Evolutionary conservation across 2,329 filamentous ascomycete species (phyloP).

Genomic region (Diaporthe aspalathi): DNA sequence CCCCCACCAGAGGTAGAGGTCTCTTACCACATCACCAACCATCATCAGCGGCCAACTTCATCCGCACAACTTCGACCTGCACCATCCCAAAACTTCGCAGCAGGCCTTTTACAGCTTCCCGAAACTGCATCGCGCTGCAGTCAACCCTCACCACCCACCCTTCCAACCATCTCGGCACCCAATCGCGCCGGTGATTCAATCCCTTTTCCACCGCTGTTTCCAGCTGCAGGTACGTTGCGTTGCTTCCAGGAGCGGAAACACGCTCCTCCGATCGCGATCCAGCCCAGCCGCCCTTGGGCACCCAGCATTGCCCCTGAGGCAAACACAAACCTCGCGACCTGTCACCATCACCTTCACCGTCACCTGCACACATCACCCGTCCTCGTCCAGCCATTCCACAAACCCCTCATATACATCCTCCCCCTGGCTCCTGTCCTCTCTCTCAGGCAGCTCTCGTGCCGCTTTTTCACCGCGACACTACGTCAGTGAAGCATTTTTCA

Average conservation of each 20-base stretch:
- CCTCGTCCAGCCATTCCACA: neutral
- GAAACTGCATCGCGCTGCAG: slow-evolving; percentile 7
- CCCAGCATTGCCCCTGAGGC: neutral
- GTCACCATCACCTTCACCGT: neutral
- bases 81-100: neutral
- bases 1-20: neutral
- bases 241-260: slow-evolving; percentile 11
- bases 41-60: slow-evolving; percentile 7
- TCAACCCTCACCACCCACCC: slow-evolving; percentile 7
- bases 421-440: neutral
- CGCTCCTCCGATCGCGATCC: slow-evolving; percentile 20
- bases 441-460: neutral
- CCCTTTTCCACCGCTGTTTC: slow-evolving; percentile 13
- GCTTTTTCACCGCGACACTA: neutral
- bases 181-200: slow-evolving; percentile 21
- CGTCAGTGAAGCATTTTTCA: slow-evolving; percentile 10
- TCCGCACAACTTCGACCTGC: slow-evolving; percentile 8
- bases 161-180: neutral
- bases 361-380: too few relatives aligned
- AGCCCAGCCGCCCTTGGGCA: slow-evolving; percentile 14
- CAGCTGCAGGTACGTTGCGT: slow-evolving; percentile 24
- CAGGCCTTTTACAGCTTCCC: neutral
- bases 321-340: slow-evolving; percentile 1
- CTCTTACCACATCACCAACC: slow-evolving; percentile 19
- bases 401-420: neutral